Evolutionary conservation across 176 grass and related monocot species (phyloP), one percentile per base, ranked within the genome.

Genomic region (Eleusine indica): DNA sequence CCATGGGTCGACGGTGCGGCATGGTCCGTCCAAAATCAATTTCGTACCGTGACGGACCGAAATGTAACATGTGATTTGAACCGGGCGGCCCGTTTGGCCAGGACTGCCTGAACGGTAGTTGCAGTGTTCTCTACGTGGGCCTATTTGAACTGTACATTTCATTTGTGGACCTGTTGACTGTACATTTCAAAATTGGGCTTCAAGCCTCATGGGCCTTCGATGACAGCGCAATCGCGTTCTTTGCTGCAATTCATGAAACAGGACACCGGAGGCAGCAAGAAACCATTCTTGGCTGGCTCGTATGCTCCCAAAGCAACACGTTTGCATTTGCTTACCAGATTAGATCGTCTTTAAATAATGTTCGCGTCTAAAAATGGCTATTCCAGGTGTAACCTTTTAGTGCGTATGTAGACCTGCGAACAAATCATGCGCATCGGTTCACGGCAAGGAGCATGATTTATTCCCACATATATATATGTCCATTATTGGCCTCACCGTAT

Each of bases 401-500:
- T 67, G 42, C 46, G 35, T 51, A 40, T 25, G 42, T 81, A 38
- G 51, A 35, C 58, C 18, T 48, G 7, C 15, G 8, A 38, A 39
- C 81, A 12, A 1, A 9, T 28, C n/a, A 62, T 11, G 58, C 42
- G 75, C 49, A 84, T 40, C 76, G 68, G n/a, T 64, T 48, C 39
- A 49, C 2, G 60, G 44, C 15, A 28, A 47, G 57, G 58, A 64
- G 41, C 72, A 48, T 16, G 61, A 35, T 43, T 82, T 77, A 83
- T 87, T 87, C 79, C 21, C 10, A 3, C 17, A 5, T 6, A 5
- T 6, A 22, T 25, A 64, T n/a, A 4, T 35, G 56, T 16, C 65
- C 63, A 85, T 85, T 43, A 85, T 85, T 77, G 38, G 14, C 35
- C 75, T 18, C 53, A 56, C 46, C 78, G 40, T 51, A 89, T 89